Base-by-base conservation (phyloP, 805 yeast genomes). In the Candida multigemmis region DNA sequence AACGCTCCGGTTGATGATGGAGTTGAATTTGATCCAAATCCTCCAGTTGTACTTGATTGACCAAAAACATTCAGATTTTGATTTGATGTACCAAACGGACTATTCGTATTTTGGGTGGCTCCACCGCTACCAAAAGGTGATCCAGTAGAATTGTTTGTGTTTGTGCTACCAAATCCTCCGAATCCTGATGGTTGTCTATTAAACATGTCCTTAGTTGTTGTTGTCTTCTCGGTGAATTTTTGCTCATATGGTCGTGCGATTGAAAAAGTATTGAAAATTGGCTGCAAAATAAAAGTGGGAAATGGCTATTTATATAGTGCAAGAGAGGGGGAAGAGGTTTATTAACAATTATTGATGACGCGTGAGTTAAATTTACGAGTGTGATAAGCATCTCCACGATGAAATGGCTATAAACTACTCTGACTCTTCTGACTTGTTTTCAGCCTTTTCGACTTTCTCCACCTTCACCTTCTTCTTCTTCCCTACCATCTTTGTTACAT, bases 131-230 rank as follows among this genome's bases (percentile, higher is more conserved):
- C 14, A 45, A 60, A 57, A 3, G 62, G 57, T 3, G 69, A 50
- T 4, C 41, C 39, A 14, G 48, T 38, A 30, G 42, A 46, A 26
- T 42, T 39, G 22, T 34, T 40, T 12, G 42, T 21, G 23, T 36
- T 31, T 34, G 37, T 34, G 22, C 37, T 26, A 17, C 60, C 57
- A 37, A 59, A 65, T 16, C 74, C 74, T 8, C 75, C 75, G 44
- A 70, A 70, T 12, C 76, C 76, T 24, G 70, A 57, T 9, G 59
- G 50, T 13, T 63, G 41, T 25, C 67, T 46, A 24, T 74, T 72
- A 55, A 71, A 70, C 75, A 70, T 42, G n/a, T n/a, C n/a, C n/a
- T n/a, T 59, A 30, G 12, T 27, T 19, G 14, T 15, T 32, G 28
- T 11, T 24, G 12, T 7, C 12, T 9, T 20, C 10, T 9, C 5